Conservation (phyloP, 352 stramenopile species). For the Pythium periplocum region DNA sequence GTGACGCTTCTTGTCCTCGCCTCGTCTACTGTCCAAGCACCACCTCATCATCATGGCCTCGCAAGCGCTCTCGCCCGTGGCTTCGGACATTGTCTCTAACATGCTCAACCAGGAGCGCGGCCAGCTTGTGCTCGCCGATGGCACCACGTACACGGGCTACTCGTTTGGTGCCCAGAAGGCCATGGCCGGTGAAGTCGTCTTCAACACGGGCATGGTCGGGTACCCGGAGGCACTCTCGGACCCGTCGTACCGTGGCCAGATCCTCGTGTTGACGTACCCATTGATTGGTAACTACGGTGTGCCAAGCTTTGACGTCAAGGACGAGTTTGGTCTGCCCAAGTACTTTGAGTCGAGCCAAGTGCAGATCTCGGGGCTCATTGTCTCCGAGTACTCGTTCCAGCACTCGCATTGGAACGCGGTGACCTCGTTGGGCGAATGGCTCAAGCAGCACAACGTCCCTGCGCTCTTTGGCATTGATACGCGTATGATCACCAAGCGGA, state of each 20-base stretch:
- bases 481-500: conserved; percentile 97
- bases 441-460: conserved; percentile 89
- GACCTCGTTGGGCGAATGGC: conserved; percentile 83
- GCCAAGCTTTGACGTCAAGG: conserved; percentile 80
- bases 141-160: conserved; percentile 72
- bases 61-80: conserved; percentile 36
- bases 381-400: conserved; percentile 96
- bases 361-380: conserved; percentile 96
- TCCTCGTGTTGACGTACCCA: conserved; percentile 96
- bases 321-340: conserved; percentile 93
- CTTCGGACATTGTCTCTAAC: conserved; percentile 25
- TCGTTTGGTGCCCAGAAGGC: conserved; percentile 91
- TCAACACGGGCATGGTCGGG: conserved; percentile 98
- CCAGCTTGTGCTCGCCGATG: conserved; percentile 82
- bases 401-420: conserved; percentile 95
- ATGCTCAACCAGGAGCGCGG: conserved; percentile 43
- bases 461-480: conserved; percentile 97
- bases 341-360: conserved; percentile 96
- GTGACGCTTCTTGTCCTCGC: conserved; percentile 17
- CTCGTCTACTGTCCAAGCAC: conserved; percentile 9
- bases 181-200: conserved; percentile 95
- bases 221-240: conserved; percentile 98
- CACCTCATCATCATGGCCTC: neutral
- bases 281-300: conserved; percentile 99
- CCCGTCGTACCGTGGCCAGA: conserved; percentile 97